Conservation (phyloP, 768 basidiomycete genomes). For the Tulasnella sp. region DNA sequence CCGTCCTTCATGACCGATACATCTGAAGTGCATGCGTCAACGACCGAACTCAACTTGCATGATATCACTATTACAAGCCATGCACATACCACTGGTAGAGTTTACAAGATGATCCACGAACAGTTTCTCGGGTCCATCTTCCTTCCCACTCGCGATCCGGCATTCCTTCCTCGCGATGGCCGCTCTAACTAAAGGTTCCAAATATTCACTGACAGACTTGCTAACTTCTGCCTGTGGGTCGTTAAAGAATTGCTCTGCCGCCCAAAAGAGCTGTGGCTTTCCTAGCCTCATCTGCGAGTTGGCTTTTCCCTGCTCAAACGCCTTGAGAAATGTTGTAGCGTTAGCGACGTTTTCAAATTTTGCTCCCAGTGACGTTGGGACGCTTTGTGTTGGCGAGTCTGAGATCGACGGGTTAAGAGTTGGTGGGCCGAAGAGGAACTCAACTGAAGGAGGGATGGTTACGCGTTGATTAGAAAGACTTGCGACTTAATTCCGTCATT, state of each 20-base stretch:
- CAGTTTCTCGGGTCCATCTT: neutral
- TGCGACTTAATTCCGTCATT: no score
- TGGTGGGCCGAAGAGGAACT: constrained; percentile 11
- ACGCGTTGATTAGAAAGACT: no score
- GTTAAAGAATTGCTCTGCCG: constrained; percentile 4
- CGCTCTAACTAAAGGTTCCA: constrained; percentile 9
- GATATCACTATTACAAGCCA: no score
- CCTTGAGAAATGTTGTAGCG: neutral
- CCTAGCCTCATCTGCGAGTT: neutral
- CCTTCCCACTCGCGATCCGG: neutral
- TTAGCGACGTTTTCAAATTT: neutral
- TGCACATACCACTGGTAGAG: neutral
- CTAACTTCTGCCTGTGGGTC: neutral
- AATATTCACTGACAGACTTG: neutral
- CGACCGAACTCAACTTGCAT: no score
- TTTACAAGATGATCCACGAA: constrained; percentile 14
- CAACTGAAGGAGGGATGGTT: no score
- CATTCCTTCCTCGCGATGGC: neutral
- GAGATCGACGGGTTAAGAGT: constrained; percentile 11
- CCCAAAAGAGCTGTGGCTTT: neutral
- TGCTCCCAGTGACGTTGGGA: no score
- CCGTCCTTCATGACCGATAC: neutral
- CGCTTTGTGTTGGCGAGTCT: constrained; percentile 2
- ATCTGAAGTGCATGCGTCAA: no score
- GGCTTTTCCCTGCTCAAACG: constrained; percentile 8